A percentile compares a stretch with the other conserved stretches of the same genome.
Evolutionary conservation across 441 rosid species (phyloP).

Genomic region (Daphne laureola): DNA sequence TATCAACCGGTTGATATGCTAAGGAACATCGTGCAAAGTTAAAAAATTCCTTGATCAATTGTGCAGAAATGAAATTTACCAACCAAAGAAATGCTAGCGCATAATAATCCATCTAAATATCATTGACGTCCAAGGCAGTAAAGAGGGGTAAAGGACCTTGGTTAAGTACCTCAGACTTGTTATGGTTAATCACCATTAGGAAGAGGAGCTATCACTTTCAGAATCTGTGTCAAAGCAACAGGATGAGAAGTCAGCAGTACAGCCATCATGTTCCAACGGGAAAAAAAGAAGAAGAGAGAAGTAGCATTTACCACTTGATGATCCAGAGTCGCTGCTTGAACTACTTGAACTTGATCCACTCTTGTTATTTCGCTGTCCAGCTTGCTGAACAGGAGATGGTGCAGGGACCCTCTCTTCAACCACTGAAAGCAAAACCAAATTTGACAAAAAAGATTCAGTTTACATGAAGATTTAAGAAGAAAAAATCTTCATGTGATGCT

Average conservation of each 20-base stretch:
- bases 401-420: slow-evolving; percentile 27
- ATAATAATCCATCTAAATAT: too few species aligned
- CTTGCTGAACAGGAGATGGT: slow-evolving; percentile 32
- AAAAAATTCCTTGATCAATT: too few species aligned
- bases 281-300: slow-evolving; percentile 2
- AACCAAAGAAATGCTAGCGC: too few species aligned
- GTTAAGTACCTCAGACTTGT: slow-evolving; percentile 23
- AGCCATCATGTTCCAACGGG: neutral
- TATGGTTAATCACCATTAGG: slow-evolving; percentile 47
- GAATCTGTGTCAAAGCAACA: slow-evolving; percentile 43
- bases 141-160: slow-evolving; percentile 19
- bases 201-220: slow-evolving; percentile 54
- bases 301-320: slow-evolving; percentile 58
- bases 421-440: slow-evolving; percentile 16
- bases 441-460: slow-evolving; percentile 17
- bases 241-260: slow-evolving; percentile 7
- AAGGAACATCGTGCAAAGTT: too few species aligned
- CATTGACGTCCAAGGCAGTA: too few species aligned
- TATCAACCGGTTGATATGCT: too few species aligned
- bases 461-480: neutral
- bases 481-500: too few species aligned
- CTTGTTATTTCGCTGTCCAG: slow-evolving; percentile 30
- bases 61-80: too few species aligned
- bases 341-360: slow-evolving; percentile 68
- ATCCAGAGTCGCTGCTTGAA: slow-evolving; percentile 72